These are phyloP conservation scores for Tuber umbilicatum DNA, from an alignment of 495 filamentous ascomycete genomes.

Conservation along the genomic window DNA sequence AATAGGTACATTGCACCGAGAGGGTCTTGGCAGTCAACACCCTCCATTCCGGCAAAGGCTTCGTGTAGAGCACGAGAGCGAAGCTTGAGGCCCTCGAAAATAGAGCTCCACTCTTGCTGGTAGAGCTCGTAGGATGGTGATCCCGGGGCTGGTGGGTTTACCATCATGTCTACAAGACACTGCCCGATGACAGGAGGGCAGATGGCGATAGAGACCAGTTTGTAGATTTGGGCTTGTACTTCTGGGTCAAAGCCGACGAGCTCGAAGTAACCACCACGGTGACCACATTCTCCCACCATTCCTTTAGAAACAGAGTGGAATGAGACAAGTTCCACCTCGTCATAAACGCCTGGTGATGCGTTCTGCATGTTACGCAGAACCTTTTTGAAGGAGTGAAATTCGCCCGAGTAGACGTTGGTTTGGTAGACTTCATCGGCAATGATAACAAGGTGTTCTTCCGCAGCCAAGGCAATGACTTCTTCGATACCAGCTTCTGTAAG, in stretches of 20 bases:
- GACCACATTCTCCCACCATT: conserved; percentile 96
- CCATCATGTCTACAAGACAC: conserved; percentile 92
- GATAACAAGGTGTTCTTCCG: conserved; percentile 76
- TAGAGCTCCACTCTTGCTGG: conserved; percentile 66
- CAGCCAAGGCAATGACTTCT: conserved; percentile 73
- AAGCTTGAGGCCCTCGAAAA: conserved; percentile 60
- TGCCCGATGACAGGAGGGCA: conserved; percentile 94
- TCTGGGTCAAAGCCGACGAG: conserved; percentile 76
- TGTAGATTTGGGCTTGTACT: conserved; percentile 92
- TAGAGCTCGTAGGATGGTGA: conserved; percentile 78
- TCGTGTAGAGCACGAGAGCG: conserved; percentile 78
- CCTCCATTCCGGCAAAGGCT: conserved; percentile 90
- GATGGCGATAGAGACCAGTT: conserved; percentile 90
- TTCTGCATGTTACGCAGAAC: conserved; percentile 77
- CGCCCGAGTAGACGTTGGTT: conserved; percentile 90
- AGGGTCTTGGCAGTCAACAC: conserved; percentile 79
- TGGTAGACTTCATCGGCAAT: conserved; percentile 98
- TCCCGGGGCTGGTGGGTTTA: conserved; percentile 80
- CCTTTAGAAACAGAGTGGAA: conserved; percentile 86
- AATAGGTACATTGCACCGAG: conserved; percentile 98
- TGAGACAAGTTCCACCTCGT: conserved; percentile 77
- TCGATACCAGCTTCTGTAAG: conserved; percentile 70
- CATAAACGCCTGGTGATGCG: conserved; percentile 64
- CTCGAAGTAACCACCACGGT: conserved; percentile 96
- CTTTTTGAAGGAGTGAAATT: conserved; percentile 92